Percentiles rank a stretch among this genome's conserved stretches.
These are phyloP conservation scores for Paratrypanosoma confusum DNA, from an alignment of 208 protist species.

Conservation along the genomic window DNA sequence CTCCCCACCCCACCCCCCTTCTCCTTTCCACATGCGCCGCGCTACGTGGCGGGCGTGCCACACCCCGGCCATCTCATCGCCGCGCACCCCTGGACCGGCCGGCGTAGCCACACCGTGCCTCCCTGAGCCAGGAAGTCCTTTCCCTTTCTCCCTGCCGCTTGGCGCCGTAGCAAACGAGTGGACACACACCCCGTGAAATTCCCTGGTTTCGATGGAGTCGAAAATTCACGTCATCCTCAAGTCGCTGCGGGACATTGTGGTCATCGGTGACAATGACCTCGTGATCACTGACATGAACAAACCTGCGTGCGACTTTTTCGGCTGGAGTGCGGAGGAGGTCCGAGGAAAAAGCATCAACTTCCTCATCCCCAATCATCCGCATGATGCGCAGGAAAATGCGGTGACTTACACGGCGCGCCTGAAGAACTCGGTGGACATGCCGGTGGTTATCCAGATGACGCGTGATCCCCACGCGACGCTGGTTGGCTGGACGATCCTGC, in stretches of 20 bases:
- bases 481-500: constrained; percentile 79
- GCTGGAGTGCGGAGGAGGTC: constrained; percentile 55
- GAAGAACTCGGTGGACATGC: constrained; percentile 40
- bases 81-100: too few species aligned
- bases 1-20: too few species aligned
- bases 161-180: too few species aligned
- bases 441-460: constrained; percentile 78
- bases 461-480: constrained; percentile 81
- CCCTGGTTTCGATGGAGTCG: too few species aligned
- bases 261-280: constrained; percentile 83
- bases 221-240: constrained; percentile 83
- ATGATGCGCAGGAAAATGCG: constrained; percentile 72
- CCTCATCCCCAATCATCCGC: constrained; percentile 70
- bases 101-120: too few species aligned
- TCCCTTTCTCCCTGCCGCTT: too few species aligned
- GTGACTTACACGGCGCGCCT: constrained; percentile 63
- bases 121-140: too few species aligned
- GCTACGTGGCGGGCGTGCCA: too few species aligned
- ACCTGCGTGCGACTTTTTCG: constrained; percentile 65
- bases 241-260: constrained; percentile 80
- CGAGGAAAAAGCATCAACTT: constrained; percentile 84
- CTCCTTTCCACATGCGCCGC: too few species aligned
- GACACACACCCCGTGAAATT: too few species aligned
- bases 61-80: too few species aligned
- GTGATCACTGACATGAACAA: constrained; percentile 82